phyloP scores from a whole-genome alignment of 2,329 filamentous ascomycete genomes.

The Monilinia laxa region DNA sequence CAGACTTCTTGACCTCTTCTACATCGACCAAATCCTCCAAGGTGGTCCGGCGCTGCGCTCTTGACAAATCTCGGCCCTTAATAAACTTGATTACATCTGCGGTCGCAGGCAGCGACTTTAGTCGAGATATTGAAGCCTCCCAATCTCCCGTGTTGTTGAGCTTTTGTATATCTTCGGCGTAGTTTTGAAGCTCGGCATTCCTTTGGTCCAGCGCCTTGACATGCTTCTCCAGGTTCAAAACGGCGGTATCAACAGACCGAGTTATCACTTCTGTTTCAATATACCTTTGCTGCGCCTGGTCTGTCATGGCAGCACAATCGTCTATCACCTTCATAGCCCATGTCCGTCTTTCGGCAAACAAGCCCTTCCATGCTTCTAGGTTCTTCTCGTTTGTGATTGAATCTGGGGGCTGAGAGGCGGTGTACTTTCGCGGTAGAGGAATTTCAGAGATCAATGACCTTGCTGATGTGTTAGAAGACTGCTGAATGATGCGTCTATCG shows the following conservation, averaged over 20 bases:
- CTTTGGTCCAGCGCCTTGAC: slow-evolving; percentile 71
- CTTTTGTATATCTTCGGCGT: slow-evolving; percentile 65
- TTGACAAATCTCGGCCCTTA: slow-evolving; percentile 50
- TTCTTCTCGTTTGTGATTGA: slow-evolving; percentile 76
- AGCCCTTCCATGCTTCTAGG: slow-evolving; percentile 80
- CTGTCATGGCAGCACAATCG: slow-evolving; percentile 66
- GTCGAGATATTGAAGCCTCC: slow-evolving; percentile 66
- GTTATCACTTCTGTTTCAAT: slow-evolving; percentile 74
- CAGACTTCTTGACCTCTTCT: slow-evolving; percentile 70
- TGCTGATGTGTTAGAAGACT: slow-evolving; percentile 49
- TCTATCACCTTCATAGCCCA: slow-evolving; percentile 75
- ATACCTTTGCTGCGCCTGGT: slow-evolving; percentile 63
- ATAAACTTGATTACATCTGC: slow-evolving; percentile 66
- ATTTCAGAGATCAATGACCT: slow-evolving; percentile 50
- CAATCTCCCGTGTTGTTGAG: slow-evolving; percentile 69
- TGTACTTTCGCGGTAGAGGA: slow-evolving; percentile 55
- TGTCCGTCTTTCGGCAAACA: slow-evolving; percentile 76
- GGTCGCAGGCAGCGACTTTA: slow-evolving; percentile 64
- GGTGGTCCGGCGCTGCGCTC: slow-evolving; percentile 52
- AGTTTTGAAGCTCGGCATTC: slow-evolving; percentile 67
- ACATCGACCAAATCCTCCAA: slow-evolving; percentile 75
- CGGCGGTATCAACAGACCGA: slow-evolving; percentile 77
- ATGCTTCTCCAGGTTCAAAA: slow-evolving; percentile 78
- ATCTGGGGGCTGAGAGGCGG: slow-evolving; percentile 71
- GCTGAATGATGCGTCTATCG: slow-evolving; percentile 72